Base-by-base conservation (phyloP, 2,329 filamentous ascomycete species). In the Plectosphaerella plurivora region DNA sequence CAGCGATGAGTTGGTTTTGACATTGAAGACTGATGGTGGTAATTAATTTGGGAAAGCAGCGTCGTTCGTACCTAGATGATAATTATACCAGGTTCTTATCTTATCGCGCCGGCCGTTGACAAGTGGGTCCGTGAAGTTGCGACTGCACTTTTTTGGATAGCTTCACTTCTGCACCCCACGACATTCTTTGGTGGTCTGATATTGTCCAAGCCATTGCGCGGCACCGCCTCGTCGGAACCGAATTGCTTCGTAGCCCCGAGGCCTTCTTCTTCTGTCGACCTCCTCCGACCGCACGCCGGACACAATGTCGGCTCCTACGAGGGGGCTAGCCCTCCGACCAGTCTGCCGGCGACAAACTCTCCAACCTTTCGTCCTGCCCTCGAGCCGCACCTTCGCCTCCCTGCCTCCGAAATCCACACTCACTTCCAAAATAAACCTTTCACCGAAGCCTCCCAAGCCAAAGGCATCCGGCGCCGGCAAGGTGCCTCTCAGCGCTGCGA, bases 111-210 rank as follows among this genome's bases (percentile, higher is more conserved):
- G 4, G 10, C 3, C 22, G 4, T 3, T 18, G 16, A 20, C 16
- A 18, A 5, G 41, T 44, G 41, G 41, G 41, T 16, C 41, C 41
- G 7, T 39, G 28, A 49, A 12, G 49, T 47, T 50, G 25, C 55
- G 50, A 54, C 49, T 49, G 48, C 49, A 56, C 51, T 54, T 57
- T 57, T 56, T 51, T 49, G 50, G 54, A 57, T 54, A 51, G 55
- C 55, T 57, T 56, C 55, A 52, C 33, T 49, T 33, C 45, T 12
- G 24, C 18, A 25, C 12, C 25, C 41, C 14, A 33, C 15, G 45
- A 36, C 45, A 33, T 33, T 33, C 28, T 28, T 18, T n/a, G 5
- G 45, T 47, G 45, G 45, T 47, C 45, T 47, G 45, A 47, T 22
- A 5, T 47, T 15, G 14, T 36, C 24, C 22, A 14, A 47, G 24